Percentiles rank a stretch among this genome's conserved stretches.
Evolutionary conservation across 768 basidiomycete genomes (phyloP).

Genomic region (Pulveroboletus frians): DNA sequence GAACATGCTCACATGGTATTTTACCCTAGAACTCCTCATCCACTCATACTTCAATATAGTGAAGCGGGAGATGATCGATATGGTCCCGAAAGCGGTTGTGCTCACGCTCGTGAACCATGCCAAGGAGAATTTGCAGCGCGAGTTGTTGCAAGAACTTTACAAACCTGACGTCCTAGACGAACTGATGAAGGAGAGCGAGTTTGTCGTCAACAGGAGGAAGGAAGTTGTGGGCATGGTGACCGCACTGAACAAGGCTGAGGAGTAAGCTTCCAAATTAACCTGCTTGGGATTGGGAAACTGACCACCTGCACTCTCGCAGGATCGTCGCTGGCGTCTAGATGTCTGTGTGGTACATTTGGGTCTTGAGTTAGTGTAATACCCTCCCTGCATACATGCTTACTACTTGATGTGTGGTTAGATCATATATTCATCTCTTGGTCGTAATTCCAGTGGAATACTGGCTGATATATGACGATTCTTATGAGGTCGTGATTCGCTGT

Average conservation of each 20-base stretch:
- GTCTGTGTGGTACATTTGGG: conserved; percentile 2
- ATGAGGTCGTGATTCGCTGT: background rate
- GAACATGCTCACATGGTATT: background rate
- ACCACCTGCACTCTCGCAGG: conserved; percentile 29
- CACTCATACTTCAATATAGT: conserved; percentile 97
- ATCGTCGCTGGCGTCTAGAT: conserved; percentile 59
- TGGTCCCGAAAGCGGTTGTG: conserved; percentile 96
- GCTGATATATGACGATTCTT: background rate
- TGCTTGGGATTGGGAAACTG: conserved; percentile 6
- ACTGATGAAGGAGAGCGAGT: conserved; percentile 90
- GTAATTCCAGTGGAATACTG: background rate
- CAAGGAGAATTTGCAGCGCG: conserved; percentile 92
- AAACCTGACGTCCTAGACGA: conserved; percentile 95
- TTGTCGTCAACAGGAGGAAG: conserved; percentile 83
- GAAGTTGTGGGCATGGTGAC: conserved; percentile 91
- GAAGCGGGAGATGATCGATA: conserved; percentile 99
- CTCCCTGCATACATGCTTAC: conserved; percentile 21
- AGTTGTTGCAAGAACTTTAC: conserved; percentile 93
- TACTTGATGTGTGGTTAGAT: conserved; percentile 17
- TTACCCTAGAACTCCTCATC: conserved; percentile 77
- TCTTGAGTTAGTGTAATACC: conserved; percentile 28
- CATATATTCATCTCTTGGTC: conserved; percentile 9
- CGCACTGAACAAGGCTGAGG: conserved; percentile 95
- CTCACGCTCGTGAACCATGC: conserved; percentile 87
- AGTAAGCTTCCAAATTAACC: conserved; percentile 59